Conservation (phyloP, 768 basidiomycete genomes). For the Baorangia bicolor region DNA sequence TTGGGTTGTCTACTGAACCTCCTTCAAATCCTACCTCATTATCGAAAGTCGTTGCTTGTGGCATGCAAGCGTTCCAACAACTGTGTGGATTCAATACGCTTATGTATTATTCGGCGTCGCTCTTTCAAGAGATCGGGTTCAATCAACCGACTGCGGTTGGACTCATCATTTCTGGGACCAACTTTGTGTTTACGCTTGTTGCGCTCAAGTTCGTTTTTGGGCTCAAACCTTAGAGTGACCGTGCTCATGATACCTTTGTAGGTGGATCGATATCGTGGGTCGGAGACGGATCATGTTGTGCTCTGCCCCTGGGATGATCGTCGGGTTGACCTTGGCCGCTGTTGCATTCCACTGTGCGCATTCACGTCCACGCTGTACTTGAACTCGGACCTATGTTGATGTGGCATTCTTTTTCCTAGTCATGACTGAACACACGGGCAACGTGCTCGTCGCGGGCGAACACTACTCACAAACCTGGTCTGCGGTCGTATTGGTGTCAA, state of each 20-base stretch:
- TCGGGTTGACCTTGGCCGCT: conserved; percentile 61
- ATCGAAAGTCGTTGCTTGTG: conserved; percentile 66
- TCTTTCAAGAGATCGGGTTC: conserved; percentile 81
- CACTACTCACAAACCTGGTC: conserved; percentile 64
- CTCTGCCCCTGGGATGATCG: conserved; percentile 71
- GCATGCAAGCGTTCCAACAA: conserved; percentile 82
- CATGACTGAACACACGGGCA: conserved; percentile 60
- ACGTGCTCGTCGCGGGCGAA: conserved; percentile 56
- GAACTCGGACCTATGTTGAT: background rate
- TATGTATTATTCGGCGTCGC: conserved; percentile 72
- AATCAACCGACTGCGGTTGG: conserved; percentile 81
- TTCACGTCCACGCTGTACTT: background rate
- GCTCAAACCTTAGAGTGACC: background rate
- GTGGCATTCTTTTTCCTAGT: conserved; percentile 31
- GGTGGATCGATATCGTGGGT: conserved; percentile 65
- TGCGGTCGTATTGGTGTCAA: conserved; percentile 67
- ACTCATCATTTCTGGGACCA: conserved; percentile 74
- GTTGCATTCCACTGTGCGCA: conserved; percentile 55
- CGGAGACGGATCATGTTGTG: conserved; percentile 67
- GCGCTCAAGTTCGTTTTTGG: conserved; percentile 52
- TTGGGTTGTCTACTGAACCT: background rate
- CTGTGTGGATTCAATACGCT: conserved; percentile 84
- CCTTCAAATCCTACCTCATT: no score
- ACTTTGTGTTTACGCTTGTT: conserved; percentile 75
- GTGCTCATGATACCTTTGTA: background rate